Evolutionary conservation across 805 yeast species (phyloP).

Genomic region (Komagataella populi): DNA sequence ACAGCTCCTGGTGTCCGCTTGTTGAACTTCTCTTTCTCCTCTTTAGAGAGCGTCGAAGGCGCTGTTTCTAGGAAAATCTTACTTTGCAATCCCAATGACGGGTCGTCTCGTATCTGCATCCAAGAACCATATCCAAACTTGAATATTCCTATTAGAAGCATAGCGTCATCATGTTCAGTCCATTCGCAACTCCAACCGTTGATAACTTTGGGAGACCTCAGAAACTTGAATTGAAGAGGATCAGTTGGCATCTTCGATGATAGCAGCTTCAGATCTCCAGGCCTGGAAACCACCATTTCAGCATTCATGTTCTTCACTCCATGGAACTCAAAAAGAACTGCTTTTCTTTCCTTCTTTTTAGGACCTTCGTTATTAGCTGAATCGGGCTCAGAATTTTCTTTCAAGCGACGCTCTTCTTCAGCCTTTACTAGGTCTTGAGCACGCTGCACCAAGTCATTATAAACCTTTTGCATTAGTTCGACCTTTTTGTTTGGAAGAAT

Average conservation of each 20-base stretch:
- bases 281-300: constrained; percentile 71
- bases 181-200: constrained; percentile 88
- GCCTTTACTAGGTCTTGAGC: constrained; percentile 48
- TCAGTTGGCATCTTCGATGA: constrained; percentile 36
- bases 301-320: constrained; percentile 88
- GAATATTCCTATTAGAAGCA: constrained; percentile 72
- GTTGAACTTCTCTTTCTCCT: constrained; percentile 19
- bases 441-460: constrained; percentile 51
- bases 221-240: constrained; percentile 46
- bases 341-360: constrained; percentile 76
- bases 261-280: constrained; percentile 66
- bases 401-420: constrained; percentile 52
- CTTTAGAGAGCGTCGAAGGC: constrained; percentile 17
- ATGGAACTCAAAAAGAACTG: constrained; percentile 76
- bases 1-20: constrained; percentile 85
- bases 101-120: constrained; percentile 91
- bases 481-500: constrained; percentile 76
- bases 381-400: constrained; percentile 44
- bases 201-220: constrained; percentile 60
- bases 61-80: constrained; percentile 54
- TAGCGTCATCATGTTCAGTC: constrained; percentile 74
- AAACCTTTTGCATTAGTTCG: constrained; percentile 60
- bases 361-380: constrained; percentile 25
- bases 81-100: constrained; percentile 72
- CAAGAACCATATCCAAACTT: constrained; percentile 96